Conservation (phyloP, 2,329 filamentous ascomycete species). For the Aspergillus proliferans region DNA sequence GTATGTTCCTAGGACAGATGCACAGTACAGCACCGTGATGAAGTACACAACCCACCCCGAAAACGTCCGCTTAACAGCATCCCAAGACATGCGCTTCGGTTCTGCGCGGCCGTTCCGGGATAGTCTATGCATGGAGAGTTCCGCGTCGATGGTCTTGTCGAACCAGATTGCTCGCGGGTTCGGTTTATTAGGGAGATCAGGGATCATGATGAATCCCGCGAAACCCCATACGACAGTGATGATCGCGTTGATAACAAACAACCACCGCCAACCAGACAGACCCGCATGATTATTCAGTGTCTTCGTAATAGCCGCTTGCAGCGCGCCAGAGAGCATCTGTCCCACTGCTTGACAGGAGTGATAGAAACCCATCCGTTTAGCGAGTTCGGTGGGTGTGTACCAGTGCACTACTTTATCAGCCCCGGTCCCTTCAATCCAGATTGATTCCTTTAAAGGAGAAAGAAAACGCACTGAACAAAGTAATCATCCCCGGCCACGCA, state of each 20-base stretch:
- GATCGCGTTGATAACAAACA: conserved; percentile 35
- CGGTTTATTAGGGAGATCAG: conserved; percentile 32
- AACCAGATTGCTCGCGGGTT: conserved; percentile 26
- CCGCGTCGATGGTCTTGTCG: conserved; percentile 31
- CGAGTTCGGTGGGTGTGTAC: conserved; percentile 33
- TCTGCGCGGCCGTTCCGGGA: conserved; percentile 42
- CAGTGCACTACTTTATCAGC: conserved; percentile 20
- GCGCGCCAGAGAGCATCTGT: conserved; percentile 25
- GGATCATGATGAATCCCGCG: conserved; percentile 31
- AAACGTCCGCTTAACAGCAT: conserved; percentile 40
- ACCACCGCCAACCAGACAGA: conserved; percentile 31
- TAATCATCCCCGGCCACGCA: conserved; percentile 27
- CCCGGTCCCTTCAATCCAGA: neutral
- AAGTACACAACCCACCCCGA: conserved; percentile 43
- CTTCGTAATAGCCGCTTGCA: conserved; percentile 25
- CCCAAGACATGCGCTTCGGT: conserved; percentile 42
- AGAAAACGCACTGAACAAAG: conserved; percentile 18
- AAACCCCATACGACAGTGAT: conserved; percentile 33
- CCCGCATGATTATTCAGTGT: conserved; percentile 25
- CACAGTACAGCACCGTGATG: conserved; percentile 41
- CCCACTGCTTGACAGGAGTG: conserved; percentile 24
- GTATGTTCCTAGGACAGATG: conserved; percentile 42
- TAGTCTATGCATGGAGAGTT: conserved; percentile 40
- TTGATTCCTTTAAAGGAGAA: too few relatives aligned
- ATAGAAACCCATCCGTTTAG: conserved; percentile 29